Conservation (phyloP, 441 rosid species). For the Erodium trifolium region DNA sequence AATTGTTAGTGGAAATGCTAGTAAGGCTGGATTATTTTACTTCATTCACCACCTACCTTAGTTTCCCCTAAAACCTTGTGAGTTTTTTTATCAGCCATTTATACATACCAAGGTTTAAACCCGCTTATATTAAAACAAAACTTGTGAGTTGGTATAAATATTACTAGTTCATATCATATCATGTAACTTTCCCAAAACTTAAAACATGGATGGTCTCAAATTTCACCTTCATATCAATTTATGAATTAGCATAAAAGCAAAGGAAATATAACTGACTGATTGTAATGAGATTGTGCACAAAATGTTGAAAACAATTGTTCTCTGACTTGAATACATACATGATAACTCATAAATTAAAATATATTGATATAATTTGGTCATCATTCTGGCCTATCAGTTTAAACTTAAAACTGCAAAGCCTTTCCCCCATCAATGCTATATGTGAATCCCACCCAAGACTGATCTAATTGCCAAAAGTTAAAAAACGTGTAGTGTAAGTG, state of each 20-base stretch:
- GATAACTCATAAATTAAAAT: constrained; percentile 3
- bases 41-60: not conserved
- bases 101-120: too few relatives aligned
- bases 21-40: not conserved
- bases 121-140: too few relatives aligned
- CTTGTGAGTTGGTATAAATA: not conserved
- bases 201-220: not conserved
- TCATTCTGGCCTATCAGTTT: not conserved
- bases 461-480: too few relatives aligned
- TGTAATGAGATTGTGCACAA: not conserved
- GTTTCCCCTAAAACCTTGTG: not conserved
- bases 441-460: not conserved
- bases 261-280: not conserved
- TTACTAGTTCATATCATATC: not conserved
- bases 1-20: not conserved
- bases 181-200: constrained; percentile 1
- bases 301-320: not conserved
- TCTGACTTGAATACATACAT: not conserved
- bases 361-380: not conserved
- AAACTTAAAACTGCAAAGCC: not conserved
- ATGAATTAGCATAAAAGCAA: constrained; percentile 1
- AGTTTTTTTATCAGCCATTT: too few relatives aligned
- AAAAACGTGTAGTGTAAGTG: not conserved
- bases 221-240: not conserved
- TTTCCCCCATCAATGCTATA: not conserved